A percentile compares a stretch with the other conserved stretches of the same genome.
Conservation (phyloP, 306 rosid genomes). For the Lablab purpureus region DNA sequence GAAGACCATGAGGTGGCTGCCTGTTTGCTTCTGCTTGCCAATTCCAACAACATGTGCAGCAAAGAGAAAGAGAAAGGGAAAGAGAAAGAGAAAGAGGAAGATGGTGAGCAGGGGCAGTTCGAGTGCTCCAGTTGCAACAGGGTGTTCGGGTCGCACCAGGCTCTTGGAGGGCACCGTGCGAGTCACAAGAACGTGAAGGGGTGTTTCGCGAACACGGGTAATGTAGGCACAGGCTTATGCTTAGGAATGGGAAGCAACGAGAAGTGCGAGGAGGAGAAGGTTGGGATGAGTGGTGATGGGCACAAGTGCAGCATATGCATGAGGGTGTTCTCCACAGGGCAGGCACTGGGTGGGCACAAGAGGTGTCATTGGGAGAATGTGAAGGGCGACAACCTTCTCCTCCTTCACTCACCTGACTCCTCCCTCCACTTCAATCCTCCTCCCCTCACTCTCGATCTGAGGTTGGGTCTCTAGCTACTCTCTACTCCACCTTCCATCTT, state of each 20-base stretch:
- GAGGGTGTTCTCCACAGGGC: constrained; percentile 70
- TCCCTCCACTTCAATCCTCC: constrained; percentile 63
- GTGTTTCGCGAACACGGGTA: constrained; percentile 56
- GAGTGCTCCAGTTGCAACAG: constrained; percentile 85
- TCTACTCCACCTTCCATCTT: too few species aligned
- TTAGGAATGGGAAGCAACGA: too few species aligned
- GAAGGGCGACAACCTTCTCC: not conserved
- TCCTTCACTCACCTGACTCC: not conserved
- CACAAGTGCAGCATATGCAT: constrained; percentile 63
- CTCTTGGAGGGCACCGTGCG: constrained; percentile 81
- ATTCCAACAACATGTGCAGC: constrained; percentile 6
- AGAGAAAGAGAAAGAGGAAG: not conserved
- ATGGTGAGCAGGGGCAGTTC: constrained; percentile 32
- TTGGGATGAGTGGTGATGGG: not conserved
- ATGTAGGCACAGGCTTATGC: too few species aligned
- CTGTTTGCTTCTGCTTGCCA: constrained; percentile 64
- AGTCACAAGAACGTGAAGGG: constrained; percentile 82
- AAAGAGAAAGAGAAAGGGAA: too few species aligned
- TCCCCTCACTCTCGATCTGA: constrained; percentile 69
- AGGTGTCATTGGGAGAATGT: constrained; percentile 72
- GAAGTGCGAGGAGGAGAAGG: too few species aligned
- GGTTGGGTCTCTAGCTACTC: constrained; percentile 64
- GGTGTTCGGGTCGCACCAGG: constrained; percentile 84
- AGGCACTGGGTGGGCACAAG: constrained; percentile 74
- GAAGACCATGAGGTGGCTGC: constrained; percentile 75